A percentile compares a stretch with the other conserved stretches of the same genome.
Evolutionary conservation across 1,284 basidiomycete species (phyloP).

Genomic region (Puccinia hordei): DNA sequence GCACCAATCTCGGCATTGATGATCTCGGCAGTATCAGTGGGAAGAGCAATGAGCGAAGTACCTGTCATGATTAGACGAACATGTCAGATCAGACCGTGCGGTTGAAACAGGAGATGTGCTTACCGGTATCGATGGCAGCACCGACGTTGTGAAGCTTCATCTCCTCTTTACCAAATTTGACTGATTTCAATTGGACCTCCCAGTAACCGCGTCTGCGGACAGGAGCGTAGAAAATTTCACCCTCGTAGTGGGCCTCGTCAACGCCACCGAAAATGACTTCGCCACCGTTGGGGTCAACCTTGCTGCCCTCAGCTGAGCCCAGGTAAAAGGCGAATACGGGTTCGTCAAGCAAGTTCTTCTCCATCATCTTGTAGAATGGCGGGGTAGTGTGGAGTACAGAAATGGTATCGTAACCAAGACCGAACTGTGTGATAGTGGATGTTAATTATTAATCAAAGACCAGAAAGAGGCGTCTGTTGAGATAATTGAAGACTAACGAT

Average conservation of each 20-base stretch:
- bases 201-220: constrained; percentile 96
- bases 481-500: not conserved
- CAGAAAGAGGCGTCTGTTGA: not conserved
- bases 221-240: constrained; percentile 83
- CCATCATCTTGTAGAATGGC: constrained; percentile 93
- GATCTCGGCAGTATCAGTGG: constrained; percentile 95
- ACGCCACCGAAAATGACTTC: constrained; percentile 93
- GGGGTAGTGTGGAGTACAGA: constrained; percentile 90
- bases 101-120: constrained; percentile 53
- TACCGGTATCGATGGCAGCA: constrained; percentile 93
- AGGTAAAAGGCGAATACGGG: constrained; percentile 94
- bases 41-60: constrained; percentile 85
- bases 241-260: constrained; percentile 75
- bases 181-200: constrained; percentile 63
- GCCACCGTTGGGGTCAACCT: constrained; percentile 66
- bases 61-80: constrained; percentile 65
- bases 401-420: constrained; percentile 94
- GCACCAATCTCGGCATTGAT: constrained; percentile 89
- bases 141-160: constrained; percentile 78
- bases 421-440: constrained; percentile 69
- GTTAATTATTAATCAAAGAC: constrained; percentile 41
- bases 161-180: constrained; percentile 66
- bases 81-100: not conserved
- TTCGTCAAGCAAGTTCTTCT: constrained; percentile 77
- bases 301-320: constrained; percentile 78